Percentiles rank a stretch among this genome's conserved stretches.
Conservation (phyloP, 192 early-diverging fungal genomes). For the Lunasporangiospora selenospora region DNA sequence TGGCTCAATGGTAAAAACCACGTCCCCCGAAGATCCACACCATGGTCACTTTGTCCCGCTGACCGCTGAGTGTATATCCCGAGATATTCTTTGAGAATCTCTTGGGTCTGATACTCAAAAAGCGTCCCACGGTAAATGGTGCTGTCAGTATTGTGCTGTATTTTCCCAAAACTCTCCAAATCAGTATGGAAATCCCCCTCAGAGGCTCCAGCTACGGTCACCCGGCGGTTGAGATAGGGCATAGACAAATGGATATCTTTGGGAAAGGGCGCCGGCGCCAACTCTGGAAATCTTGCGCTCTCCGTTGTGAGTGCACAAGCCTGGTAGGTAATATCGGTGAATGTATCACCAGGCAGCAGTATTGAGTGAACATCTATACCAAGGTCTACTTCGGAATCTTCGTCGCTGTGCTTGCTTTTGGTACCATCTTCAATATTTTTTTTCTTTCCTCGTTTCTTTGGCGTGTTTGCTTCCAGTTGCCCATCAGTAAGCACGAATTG, state of each 20-base stretch:
- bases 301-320: neutral
- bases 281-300: neutral
- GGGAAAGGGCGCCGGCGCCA: slow-evolving; percentile 33
- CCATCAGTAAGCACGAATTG: no score
- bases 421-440: no score
- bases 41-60: slow-evolving; percentile 25
- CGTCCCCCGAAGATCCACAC: slow-evolving; percentile 42
- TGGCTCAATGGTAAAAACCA: slow-evolving; percentile 40
- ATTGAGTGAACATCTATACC: no score
- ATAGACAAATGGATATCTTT: slow-evolving; percentile 28
- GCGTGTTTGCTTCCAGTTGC: no score
- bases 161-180: slow-evolving; percentile 16
- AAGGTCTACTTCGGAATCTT: no score
- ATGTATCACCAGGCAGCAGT: no score
- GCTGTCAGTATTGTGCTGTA: slow-evolving; percentile 17
- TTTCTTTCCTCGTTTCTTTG: no score
- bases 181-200: no score
- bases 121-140: slow-evolving; percentile 35
- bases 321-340: slow-evolving; percentile 27
- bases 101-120: slow-evolving; percentile 40
- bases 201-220: neutral
- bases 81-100: slow-evolving; percentile 25
- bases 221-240: slow-evolving; percentile 19
- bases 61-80: slow-evolving; percentile 45
- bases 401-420: no score